Evolutionary conservation across 1,284 basidiomycete species (phyloP).

Genomic region (Paramarasmius palmivorus): DNA sequence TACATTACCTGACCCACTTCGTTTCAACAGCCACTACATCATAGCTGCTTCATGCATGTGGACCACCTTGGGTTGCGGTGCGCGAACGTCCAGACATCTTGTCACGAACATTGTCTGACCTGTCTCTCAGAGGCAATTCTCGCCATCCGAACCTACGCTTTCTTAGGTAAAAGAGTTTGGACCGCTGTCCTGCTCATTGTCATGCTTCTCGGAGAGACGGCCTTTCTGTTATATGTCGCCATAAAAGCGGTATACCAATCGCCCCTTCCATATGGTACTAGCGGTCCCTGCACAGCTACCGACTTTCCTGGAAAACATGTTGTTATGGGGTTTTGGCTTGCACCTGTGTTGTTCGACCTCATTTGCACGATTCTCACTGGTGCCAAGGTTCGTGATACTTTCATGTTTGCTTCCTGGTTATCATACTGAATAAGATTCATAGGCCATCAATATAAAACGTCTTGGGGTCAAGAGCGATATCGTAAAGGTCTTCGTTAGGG

Average conservation of each 20-base stretch:
- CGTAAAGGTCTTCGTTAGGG: slow-evolving; percentile 2
- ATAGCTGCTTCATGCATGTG: slow-evolving; percentile 16
- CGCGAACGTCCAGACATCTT: background rate
- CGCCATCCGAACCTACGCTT: slow-evolving; percentile 15
- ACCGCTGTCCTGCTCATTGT: slow-evolving; percentile 2
- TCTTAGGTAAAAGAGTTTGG: slow-evolving; percentile 4
- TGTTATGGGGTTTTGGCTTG: slow-evolving; percentile 14
- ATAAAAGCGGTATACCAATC: slow-evolving; percentile 10
- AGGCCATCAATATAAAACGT: slow-evolving; percentile 1
- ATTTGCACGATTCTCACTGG: slow-evolving; percentile 13
- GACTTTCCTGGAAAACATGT: slow-evolving; percentile 14
- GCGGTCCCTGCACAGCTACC: slow-evolving; percentile 12
- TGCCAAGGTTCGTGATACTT: slow-evolving; percentile 5
- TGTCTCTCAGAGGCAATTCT: slow-evolving; percentile 11
- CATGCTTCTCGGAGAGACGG: slow-evolving; percentile 11
- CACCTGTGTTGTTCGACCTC: slow-evolving; percentile 14
- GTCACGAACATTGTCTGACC: background rate
- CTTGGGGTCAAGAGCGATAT: slow-evolving; percentile 6
- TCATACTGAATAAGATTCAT: background rate
- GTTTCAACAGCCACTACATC: slow-evolving; percentile 9
- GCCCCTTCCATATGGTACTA: slow-evolving; percentile 6
- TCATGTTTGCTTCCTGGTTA: background rate
- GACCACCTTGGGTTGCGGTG: slow-evolving; percentile 10
- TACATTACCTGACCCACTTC: background rate
- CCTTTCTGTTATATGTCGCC: slow-evolving; percentile 12